phyloP scores from a whole-genome alignment of 768 basidiomycete genomes.

The Phlebiopsis gigantea region DNA sequence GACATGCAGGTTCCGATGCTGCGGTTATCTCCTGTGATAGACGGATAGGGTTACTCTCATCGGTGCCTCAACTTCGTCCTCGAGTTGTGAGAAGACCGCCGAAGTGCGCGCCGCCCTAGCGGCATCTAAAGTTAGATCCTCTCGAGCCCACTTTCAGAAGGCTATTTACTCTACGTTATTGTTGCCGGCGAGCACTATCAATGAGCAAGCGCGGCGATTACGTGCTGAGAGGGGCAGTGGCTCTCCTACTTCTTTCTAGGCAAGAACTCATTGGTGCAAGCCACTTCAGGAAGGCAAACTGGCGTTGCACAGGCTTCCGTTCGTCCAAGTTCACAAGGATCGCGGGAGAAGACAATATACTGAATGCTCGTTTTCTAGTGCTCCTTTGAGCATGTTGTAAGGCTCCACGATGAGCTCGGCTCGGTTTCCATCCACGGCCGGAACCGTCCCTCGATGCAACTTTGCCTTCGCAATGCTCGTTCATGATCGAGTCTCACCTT shows the following conservation, averaged over 20 bases:
- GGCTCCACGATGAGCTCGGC: not conserved
- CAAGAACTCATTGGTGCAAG: not conserved
- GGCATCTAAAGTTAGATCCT: not conserved
- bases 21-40: slow-evolving; percentile 4
- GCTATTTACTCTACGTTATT: not conserved
- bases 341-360: not conserved
- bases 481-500: not conserved
- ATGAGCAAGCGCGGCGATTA: not conserved
- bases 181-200: not conserved
- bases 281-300: not conserved
- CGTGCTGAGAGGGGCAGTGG: not conserved
- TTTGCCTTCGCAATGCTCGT: not conserved
- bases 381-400: not conserved
- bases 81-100: not conserved
- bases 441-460: not conserved
- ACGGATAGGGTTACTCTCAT: not conserved
- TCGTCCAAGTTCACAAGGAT: not conserved
- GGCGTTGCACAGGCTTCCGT: not conserved
- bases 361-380: not conserved
- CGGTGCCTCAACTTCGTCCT: not conserved
- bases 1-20: not conserved
- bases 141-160: not conserved
- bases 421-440: not conserved
- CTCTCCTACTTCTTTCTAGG: not conserved
- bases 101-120: not conserved